Percentiles rank a stretch among this genome's conserved stretches.
These are phyloP conservation scores for Brassica napus DNA, from an alignment of 345 rosid species.

Conservation along the genomic window DNA sequence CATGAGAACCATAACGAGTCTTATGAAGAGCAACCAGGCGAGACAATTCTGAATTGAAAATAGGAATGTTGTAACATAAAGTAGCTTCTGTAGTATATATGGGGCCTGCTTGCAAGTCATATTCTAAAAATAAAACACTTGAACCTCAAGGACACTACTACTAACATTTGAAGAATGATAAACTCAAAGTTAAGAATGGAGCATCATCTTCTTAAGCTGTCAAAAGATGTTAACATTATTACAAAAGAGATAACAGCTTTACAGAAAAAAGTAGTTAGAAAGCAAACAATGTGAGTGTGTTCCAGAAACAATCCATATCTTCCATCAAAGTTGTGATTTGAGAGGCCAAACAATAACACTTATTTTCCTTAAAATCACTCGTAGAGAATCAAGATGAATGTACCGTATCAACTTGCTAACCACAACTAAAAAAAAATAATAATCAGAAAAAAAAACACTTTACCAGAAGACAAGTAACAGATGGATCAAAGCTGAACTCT, in stretches of 20 bases:
- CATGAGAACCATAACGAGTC: not conserved
- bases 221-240: slow-evolving; percentile 27
- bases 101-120: too few species aligned
- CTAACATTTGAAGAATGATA: not conserved
- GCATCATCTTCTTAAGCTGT: slow-evolving; percentile 1
- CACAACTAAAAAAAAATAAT: slow-evolving; percentile 29
- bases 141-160: too few species aligned
- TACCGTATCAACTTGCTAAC: slow-evolving; percentile 35
- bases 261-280: slow-evolving; percentile 33
- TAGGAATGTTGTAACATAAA: too few species aligned
- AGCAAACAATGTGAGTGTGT: slow-evolving; percentile 43
- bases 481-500: slow-evolving; percentile 13
- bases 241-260: slow-evolving; percentile 29
- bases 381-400: slow-evolving; percentile 38
- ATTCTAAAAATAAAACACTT: too few species aligned
- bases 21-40: not conserved
- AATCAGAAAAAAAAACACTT: slow-evolving; percentile 28
- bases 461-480: slow-evolving; percentile 28
- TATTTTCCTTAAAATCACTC: slow-evolving; percentile 36
- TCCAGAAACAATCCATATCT: slow-evolving; percentile 34
- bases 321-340: slow-evolving; percentile 42
- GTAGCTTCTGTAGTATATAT: too few species aligned
- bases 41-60: slow-evolving; percentile 3
- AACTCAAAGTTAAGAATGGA: slow-evolving; percentile 10
- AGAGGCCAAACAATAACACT: slow-evolving; percentile 35